phyloP scores from a whole-genome alignment of 2,329 filamentous ascomycete species.

The Fusarium miscanthi region DNA sequence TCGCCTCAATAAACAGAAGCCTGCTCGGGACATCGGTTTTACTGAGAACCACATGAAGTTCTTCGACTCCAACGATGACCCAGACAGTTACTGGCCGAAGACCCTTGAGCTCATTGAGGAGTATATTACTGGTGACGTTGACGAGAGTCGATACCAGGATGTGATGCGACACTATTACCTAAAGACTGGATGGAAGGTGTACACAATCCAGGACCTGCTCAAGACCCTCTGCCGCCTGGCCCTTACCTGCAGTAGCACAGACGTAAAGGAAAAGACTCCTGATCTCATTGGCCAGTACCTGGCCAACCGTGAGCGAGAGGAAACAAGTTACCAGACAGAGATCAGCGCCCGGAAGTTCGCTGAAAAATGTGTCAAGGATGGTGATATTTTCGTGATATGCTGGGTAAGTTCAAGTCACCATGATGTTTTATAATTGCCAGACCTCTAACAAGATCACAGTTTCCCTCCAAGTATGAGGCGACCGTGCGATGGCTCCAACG shows the following conservation, averaged over 20 bases:
- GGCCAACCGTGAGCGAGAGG: constrained; percentile 80
- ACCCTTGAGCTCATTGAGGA: constrained; percentile 88
- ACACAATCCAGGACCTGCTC: constrained; percentile 90
- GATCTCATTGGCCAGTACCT: constrained; percentile 92
- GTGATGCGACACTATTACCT: constrained; percentile 92
- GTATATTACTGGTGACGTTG: constrained; percentile 83
- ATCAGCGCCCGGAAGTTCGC: constrained; percentile 91
- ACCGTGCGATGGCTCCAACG: constrained; percentile 77
- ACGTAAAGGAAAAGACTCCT: constrained; percentile 91
- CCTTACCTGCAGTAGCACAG: constrained; percentile 83
- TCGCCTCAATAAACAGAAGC: constrained; percentile 79
- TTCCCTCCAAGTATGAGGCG: constrained; percentile 74
- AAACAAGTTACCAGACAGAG: constrained; percentile 90
- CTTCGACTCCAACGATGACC: constrained; percentile 71
- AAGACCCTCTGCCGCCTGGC: constrained; percentile 83
- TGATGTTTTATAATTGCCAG: neutral
- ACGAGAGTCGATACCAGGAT: constrained; percentile 87
- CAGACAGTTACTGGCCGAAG: constrained; percentile 83
- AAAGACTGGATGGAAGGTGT: constrained; percentile 90
- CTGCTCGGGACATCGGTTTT: constrained; percentile 85
- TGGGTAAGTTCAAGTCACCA: constrained; percentile 74
- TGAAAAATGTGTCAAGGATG: constrained; percentile 92
- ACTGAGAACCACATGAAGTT: constrained; percentile 82
- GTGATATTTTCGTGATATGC: constrained; percentile 88
- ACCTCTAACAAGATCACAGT: constrained; percentile 61